Base-by-base conservation (phyloP, 1,284 basidiomycete genomes). In the Malassezia brasiliensis region DNA sequence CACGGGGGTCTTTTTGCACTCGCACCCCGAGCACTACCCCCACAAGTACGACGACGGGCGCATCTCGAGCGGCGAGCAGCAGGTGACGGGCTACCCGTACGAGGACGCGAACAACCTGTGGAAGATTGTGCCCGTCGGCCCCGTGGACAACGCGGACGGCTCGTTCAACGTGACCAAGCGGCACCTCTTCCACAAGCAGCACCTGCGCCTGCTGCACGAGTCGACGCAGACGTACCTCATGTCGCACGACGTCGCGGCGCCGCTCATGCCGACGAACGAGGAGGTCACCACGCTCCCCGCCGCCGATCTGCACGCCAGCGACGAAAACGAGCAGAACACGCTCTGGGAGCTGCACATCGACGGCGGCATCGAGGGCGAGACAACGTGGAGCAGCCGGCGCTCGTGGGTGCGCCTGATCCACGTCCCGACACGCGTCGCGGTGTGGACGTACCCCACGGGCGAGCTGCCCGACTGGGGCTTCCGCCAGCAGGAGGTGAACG, bases 401-500 rank as follows among this genome's bases (percentile, higher is more conserved):
- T 54, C 61, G 15, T 64, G 61, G 60, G 62, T 73, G 57, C 63
- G 65, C n/a, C 60, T 74, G 17, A 78, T 93, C 19, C 94, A 99
- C 76, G 81, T 87, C 3, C 82, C 85, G 6, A 98, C 94, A 1
- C 85, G 83, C 69, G 94, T 98, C 31, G 83, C 85, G 1, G 82
- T 99, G 79, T 96, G 90, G 90, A 96, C 91, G 6, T 87, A 93
- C 72, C 67, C 81, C 11, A 82, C 85, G 52, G 66, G 75, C 15
- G 81, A 83, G 45, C 79, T 99, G 11, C 94, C 94, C 0, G 90
- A 91, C 1, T 98, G 94, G 94, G 94, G 84, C 0, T 91, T 85
- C 79, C 86, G 86, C 69, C 94, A 98, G 76, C 90, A 96, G 70
- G 94, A 98, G 73, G 83, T 99, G 64, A 98, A 99, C 69, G 94